Base-by-base conservation (phyloP, 1,139 yeast genomes). In the Zygosaccharomyces sapae region DNA sequence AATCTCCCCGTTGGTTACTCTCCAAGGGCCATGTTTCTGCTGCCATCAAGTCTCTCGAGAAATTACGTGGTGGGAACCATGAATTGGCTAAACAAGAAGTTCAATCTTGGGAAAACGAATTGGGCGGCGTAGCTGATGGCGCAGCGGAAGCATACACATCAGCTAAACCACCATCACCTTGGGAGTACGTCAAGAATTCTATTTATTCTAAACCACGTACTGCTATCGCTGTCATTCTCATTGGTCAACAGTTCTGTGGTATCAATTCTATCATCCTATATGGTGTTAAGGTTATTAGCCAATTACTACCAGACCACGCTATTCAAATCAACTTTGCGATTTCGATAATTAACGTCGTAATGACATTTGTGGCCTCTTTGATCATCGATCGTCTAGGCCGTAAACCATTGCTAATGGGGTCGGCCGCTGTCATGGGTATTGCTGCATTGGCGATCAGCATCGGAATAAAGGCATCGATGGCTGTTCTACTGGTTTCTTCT, bases 231-330 rank as follows among this genome's bases (percentile, higher is more conserved):
- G 81, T 86, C 2, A 75, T 88, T 27, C 78, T 90, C 74, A 71
- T 83, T n/a, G 83, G 90, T 25, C 97, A 92, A 68, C 98, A 92
- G 64, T 79, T 90, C 53, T 82, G 90, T 57, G 98, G 98, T 24
- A 86, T 92, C 62, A 92, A 92, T 66, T 81, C 96, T 1, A 88
- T 92, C 52, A 80, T 90, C 22, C 88, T 90, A 64, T 92, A 90
- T 64, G 97, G 98, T 3, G 96, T 89, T 3, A 79, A 87, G 5
- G 86, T 90, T 3, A 73, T 92, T 47, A 74, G 83, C 16, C 71
- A 79, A 5, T 72, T 85, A 2, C 44, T 62, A n/a, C 96, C 97
- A 2, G 70, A 76, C 18, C 73, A 79, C 48, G 84, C 96, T 2
- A 77, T 86, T 7, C 58, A 74, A 29, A 79, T 89, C 52, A 89